A percentile compares a stretch with the other conserved stretches of the same genome.
These are phyloP conservation scores for Citrus trifoliata DNA, from an alignment of 345 rosid genomes.

Conservation along the genomic window DNA sequence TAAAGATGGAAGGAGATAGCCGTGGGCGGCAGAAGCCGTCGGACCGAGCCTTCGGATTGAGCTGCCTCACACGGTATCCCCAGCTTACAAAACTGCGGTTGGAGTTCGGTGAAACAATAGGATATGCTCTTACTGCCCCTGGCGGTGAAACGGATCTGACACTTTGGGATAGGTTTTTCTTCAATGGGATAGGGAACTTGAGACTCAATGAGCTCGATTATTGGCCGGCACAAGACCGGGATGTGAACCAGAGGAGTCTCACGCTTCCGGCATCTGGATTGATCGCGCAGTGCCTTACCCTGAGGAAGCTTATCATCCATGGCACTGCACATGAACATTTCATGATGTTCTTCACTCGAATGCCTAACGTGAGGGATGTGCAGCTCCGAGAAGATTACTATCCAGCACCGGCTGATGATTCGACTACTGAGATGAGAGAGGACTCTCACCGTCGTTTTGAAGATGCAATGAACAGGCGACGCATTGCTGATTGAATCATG, in stretches of 20 bases:
- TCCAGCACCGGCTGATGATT: conserved; percentile 92
- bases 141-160: conserved; percentile 81
- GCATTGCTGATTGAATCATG: conserved; percentile 49
- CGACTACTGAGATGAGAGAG: conserved; percentile 87
- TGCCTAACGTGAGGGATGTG: conserved; percentile 67
- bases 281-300: conserved; percentile 46
- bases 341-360: conserved; percentile 65
- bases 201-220: conserved; percentile 69
- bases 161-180: conserved; percentile 86
- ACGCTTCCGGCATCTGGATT: conserved; percentile 72
- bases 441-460: conserved; percentile 87
- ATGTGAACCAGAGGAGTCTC: conserved; percentile 78
- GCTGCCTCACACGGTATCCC: conserved; percentile 55
- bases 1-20: conserved; percentile 89
- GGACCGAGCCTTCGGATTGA: conserved; percentile 58
- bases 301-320: conserved; percentile 89
- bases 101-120: conserved; percentile 71
- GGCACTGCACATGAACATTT: conserved; percentile 95
- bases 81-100: conserved; percentile 69
- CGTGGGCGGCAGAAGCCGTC: conserved; percentile 54
- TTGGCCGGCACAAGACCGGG: conserved; percentile 93
- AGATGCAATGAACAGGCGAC: conserved; percentile 58
- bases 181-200: conserved; percentile 60
- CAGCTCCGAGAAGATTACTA: conserved; percentile 89
- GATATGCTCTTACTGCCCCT: conserved; percentile 75